Conservation (phyloP, 495 filamentous ascomycete species). For the Ascodesmis nigricans region DNA sequence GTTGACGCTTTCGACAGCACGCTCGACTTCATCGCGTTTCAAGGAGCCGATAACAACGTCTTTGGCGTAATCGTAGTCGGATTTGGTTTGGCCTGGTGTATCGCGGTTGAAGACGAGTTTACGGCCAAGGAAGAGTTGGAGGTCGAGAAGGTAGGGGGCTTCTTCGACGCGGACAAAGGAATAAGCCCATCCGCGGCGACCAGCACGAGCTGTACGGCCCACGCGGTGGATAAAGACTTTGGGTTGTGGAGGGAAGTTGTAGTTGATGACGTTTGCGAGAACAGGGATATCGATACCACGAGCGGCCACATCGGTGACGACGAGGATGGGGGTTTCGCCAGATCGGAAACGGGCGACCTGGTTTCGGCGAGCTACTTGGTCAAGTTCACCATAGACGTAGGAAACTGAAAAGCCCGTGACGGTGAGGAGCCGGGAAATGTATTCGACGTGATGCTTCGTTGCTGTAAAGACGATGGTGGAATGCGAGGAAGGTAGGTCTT, state of each 20-base stretch:
- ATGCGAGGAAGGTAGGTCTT: conserved; percentile 44
- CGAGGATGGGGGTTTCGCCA: conserved; percentile 68
- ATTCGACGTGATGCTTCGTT: conserved; percentile 97
- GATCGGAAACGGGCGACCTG: conserved; percentile 74
- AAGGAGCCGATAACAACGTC: conserved; percentile 63
- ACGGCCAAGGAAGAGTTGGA: conserved; percentile 83
- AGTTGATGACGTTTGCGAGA: conserved; percentile 95
- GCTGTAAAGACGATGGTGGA: conserved; percentile 88
- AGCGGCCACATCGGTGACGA: conserved; percentile 95
- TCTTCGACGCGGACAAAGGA: conserved; percentile 69
- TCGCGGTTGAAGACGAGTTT: conserved; percentile 47
- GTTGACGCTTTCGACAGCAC: conserved; percentile 51
- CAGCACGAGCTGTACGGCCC: conserved; percentile 81
- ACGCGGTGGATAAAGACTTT: conserved; percentile 96
- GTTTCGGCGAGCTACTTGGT: conserved; percentile 75
- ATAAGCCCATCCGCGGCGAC: conserved; percentile 81
- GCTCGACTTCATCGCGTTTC: conserved; percentile 44
- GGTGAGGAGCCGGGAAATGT: conserved; percentile 49
- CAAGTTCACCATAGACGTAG: conserved; percentile 77
- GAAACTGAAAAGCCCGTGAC: conserved; percentile 69
- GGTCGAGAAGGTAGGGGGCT: conserved; percentile 70
- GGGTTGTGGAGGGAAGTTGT: conserved; percentile 88
- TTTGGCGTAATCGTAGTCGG: conserved; percentile 44
- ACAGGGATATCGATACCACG: conserved; percentile 94
- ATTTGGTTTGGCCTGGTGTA: conserved; percentile 24